Conservation (phyloP, 176 grass and related monocot species). For the Zizania latifolia region DNA sequence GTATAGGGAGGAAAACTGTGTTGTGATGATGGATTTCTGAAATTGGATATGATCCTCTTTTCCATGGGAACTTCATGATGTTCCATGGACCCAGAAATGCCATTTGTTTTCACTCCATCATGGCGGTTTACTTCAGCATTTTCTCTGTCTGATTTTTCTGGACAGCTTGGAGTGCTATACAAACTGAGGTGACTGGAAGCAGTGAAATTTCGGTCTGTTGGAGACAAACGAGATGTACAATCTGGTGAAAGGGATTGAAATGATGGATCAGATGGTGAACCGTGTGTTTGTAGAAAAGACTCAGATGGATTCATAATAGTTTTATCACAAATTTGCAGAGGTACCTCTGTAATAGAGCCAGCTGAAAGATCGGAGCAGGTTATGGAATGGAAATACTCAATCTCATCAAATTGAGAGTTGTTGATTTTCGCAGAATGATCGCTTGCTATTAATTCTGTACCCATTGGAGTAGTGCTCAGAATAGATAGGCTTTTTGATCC, state of each 20-base stretch:
- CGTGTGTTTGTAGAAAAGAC: not conserved
- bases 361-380: conserved; percentile 14
- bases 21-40: not conserved
- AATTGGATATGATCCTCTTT: not conserved
- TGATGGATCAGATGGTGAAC: conserved; percentile 29
- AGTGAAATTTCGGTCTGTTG: not conserved
- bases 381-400: conserved; percentile 58
- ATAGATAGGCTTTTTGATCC: conserved; percentile 23
- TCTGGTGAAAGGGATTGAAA: conserved; percentile 37
- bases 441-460: not conserved
- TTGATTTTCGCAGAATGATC: conserved; percentile 8
- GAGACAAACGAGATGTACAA: conserved; percentile 7
- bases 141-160: not conserved
- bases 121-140: not conserved
- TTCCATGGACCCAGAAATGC: not conserved
- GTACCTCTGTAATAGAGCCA: conserved; percentile 14
- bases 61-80: not conserved
- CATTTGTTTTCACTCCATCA: not conserved
- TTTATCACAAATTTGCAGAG: not conserved
- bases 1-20: not conserved
- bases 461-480: conserved; percentile 3
- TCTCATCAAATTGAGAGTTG: conserved; percentile 41
- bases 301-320: not conserved
- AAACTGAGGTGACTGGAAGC: not conserved
- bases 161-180: not conserved